Percentiles rank a stretch among this genome's conserved stretches.
These are phyloP conservation scores for Hyphochytrium catenoides DNA, from an alignment of 352 stramenopile genomes.

Conservation along the genomic window DNA sequence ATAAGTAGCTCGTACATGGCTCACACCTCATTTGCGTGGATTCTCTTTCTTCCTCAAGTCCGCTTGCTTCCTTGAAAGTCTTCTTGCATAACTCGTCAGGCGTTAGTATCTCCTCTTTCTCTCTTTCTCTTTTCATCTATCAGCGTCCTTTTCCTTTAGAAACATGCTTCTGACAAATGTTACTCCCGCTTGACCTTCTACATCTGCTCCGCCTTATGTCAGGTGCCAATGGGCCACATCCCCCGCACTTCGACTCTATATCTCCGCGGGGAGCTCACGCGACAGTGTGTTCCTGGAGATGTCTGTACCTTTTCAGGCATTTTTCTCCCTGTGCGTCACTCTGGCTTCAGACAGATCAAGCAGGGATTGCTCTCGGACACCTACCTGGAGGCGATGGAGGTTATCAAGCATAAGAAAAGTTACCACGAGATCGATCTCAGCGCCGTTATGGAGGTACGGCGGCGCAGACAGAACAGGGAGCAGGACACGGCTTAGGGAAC, in stretches of 20 bases:
- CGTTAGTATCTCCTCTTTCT: too few relatives aligned
- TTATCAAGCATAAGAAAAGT: slow-evolving; percentile 89
- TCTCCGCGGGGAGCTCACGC: slow-evolving; percentile 68
- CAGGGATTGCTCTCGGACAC: slow-evolving; percentile 92
- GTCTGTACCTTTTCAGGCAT: slow-evolving; percentile 88
- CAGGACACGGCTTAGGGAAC: neutral
- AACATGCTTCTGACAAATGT: too few relatives aligned
- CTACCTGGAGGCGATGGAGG: slow-evolving; percentile 83
- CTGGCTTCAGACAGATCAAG: slow-evolving; percentile 78
- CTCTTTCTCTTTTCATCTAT: too few relatives aligned
- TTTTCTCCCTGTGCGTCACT: slow-evolving; percentile 78
- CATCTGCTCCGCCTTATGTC: slow-evolving; percentile 35
- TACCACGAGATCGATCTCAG: slow-evolving; percentile 77
- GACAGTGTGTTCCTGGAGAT: slow-evolving; percentile 79
- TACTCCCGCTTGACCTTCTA: neutral
- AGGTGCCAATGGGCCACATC: slow-evolving; percentile 96
- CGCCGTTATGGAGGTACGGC: slow-evolving; percentile 43
- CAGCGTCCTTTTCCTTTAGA: too few relatives aligned
- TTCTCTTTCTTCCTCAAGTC: too few relatives aligned
- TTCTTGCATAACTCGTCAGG: too few relatives aligned
- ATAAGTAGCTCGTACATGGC: too few relatives aligned
- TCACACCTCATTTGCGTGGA: slow-evolving; percentile 1
- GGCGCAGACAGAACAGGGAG: slow-evolving; percentile 22
- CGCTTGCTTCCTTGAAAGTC: too few relatives aligned
- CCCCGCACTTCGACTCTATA: slow-evolving; percentile 78